These are phyloP conservation scores for Noccaea caerulescens DNA, from an alignment of 345 rosid species.

Conservation along the genomic window DNA sequence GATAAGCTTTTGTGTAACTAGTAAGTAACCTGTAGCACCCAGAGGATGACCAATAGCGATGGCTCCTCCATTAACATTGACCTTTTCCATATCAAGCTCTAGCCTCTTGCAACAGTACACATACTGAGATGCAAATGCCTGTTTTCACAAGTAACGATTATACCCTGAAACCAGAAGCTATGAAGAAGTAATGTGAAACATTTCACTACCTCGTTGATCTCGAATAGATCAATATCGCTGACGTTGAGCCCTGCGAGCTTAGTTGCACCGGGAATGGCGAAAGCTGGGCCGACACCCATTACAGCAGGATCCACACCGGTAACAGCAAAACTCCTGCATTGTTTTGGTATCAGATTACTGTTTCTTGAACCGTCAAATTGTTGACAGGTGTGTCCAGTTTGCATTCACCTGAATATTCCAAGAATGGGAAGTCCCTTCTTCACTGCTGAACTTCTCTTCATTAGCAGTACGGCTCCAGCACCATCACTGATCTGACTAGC, in stretches of 20 bases:
- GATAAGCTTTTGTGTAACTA: constrained; percentile 30
- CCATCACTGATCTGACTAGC: constrained; percentile 99
- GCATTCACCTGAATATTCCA: constrained; percentile 78
- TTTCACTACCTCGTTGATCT: constrained; percentile 84
- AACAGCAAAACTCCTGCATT: constrained; percentile 88
- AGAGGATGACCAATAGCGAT: constrained; percentile 95
- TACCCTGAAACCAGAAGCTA: neutral
- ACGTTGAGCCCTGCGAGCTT: constrained; percentile 76
- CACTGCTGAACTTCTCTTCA: constrained; percentile 84
- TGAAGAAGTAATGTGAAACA: neutral
- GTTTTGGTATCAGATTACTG: neutral
- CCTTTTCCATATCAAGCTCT: constrained; percentile 68
- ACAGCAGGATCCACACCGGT: constrained; percentile 96
- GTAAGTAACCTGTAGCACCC: constrained; percentile 76
- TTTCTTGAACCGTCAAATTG: neutral
- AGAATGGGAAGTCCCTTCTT: constrained; percentile 91
- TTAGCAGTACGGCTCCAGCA: constrained; percentile 92
- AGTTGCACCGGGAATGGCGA: constrained; percentile 92
- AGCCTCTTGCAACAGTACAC: constrained; percentile 83
- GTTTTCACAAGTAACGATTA: constrained; percentile 9
- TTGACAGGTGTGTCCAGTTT: neutral
- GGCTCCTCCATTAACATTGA: constrained; percentile 97
- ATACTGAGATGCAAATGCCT: constrained; percentile 98
- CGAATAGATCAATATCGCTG: constrained; percentile 73
- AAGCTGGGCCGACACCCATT: constrained; percentile 94